Conservation (phyloP, 2,329 filamentous ascomycete species). For the Hypoxylon sp. region DNA sequence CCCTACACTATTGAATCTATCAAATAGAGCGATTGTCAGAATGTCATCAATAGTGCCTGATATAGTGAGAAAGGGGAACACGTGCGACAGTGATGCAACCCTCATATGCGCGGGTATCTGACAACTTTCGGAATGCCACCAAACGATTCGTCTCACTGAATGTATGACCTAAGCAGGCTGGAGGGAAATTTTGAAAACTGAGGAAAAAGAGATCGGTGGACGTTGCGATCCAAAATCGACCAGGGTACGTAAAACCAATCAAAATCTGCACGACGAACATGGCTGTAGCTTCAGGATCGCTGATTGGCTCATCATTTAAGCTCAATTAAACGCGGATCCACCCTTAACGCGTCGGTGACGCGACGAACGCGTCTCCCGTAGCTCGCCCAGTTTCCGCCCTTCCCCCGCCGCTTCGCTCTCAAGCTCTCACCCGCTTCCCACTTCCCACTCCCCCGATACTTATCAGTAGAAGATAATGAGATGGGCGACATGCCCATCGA, state of each 20-base stretch:
- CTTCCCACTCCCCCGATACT: constrained; percentile 10
- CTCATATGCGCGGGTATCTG: constrained; percentile 10
- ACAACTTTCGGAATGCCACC: constrained; percentile 9
- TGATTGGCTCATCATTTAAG: constrained; percentile 40
- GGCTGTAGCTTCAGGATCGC: not conserved
- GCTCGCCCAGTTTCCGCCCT: constrained; percentile 16
- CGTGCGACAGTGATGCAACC: constrained; percentile 24
- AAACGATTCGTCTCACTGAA: constrained; percentile 1
- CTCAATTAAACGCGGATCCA: constrained; percentile 45
- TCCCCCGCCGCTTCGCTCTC: constrained; percentile 13
- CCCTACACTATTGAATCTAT: not conserved
- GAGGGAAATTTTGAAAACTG: constrained; percentile 1
- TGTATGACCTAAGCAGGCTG: constrained; percentile 32
- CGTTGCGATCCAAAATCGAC: constrained; percentile 33
- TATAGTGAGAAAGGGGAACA: constrained; percentile 10
- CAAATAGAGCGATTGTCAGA: not conserved
- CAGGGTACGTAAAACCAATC: constrained; percentile 24
- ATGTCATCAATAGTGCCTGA: constrained; percentile 8
- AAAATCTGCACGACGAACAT: constrained; percentile 31
- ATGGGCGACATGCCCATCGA: constrained; percentile 28
- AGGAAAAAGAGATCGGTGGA: constrained; percentile 31
- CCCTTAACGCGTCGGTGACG: constrained; percentile 44
- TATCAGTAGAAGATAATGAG: constrained; percentile 19
- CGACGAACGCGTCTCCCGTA: constrained; percentile 39
- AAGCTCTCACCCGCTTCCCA: constrained; percentile 10